Conservation (phyloP, 2,329 filamentous ascomycete genomes). For the Talaromyces sp. region DNA sequence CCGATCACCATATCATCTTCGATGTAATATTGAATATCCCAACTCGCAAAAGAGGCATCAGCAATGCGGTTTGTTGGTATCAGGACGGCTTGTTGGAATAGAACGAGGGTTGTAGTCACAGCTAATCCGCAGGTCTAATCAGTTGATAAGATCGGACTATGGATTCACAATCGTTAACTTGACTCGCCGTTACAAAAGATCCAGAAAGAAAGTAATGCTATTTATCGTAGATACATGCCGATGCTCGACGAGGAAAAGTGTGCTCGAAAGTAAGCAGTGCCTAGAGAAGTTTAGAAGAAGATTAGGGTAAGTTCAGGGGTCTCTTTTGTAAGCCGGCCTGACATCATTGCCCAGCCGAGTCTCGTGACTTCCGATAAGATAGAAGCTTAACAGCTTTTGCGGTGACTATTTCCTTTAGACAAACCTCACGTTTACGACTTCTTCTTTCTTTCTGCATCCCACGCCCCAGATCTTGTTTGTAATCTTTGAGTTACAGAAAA, state of each 20-base stretch:
- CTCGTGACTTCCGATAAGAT: constrained; percentile 12
- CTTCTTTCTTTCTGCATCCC: neutral
- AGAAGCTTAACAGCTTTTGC: neutral
- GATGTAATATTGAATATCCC: too few species aligned
- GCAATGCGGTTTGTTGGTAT: too few species aligned
- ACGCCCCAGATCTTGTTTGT: neutral
- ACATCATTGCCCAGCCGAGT: neutral
- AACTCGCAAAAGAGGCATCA: too few species aligned
- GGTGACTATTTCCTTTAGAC: too few species aligned
- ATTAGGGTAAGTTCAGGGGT: neutral
- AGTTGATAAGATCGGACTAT: neutral
- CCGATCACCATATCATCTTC: too few species aligned
- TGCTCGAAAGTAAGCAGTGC: too few species aligned
- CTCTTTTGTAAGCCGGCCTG: neutral
- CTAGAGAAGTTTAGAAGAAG: too few species aligned
- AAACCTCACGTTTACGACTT: neutral
- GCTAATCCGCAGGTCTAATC: neutral
- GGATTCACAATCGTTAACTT: neutral
- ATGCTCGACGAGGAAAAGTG: neutral
- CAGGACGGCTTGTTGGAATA: neutral
- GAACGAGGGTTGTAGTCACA: neutral
- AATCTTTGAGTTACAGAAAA: neutral
- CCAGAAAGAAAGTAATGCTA: too few species aligned
- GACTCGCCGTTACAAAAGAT: too few species aligned
- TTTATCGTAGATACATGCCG: neutral